phyloP scores from a whole-genome alignment of 2,329 filamentous ascomycete species.

The Alternaria alternata region DNA sequence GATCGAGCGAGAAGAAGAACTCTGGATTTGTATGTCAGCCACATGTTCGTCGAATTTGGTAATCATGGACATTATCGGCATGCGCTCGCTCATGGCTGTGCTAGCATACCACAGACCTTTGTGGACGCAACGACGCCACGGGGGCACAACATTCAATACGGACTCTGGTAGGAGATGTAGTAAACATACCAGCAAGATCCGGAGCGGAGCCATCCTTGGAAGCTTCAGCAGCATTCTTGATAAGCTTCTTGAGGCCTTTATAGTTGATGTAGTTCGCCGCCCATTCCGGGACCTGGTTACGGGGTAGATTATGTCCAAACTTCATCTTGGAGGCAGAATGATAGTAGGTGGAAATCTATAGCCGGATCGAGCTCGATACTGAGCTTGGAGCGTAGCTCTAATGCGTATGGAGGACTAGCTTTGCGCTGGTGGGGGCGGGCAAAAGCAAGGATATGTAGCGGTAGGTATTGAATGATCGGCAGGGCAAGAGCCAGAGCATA shows the following conservation, averaged over 20 bases:
- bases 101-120: background rate
- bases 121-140: background rate
- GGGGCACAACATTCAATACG: background rate
- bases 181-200: conserved; percentile 84
- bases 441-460: conserved; percentile 23
- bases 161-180: background rate
- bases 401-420: background rate
- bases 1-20: conserved; percentile 96
- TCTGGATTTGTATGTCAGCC: conserved; percentile 62
- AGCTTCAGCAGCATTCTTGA: conserved; percentile 78
- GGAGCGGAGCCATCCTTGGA: conserved; percentile 74
- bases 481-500: conserved; percentile 15
- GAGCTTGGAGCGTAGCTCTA: conserved; percentile 3
- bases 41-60: background rate
- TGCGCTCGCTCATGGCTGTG: background rate
- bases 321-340: conserved; percentile 48
- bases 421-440: conserved; percentile 19
- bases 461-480: conserved; percentile 17
- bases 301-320: conserved; percentile 68
- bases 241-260: conserved; percentile 92
- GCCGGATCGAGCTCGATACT: background rate
- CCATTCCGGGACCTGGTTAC: conserved; percentile 90
- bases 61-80: background rate
- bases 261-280: conserved; percentile 86
- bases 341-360: conserved; percentile 1